Evolutionary conservation across 2,329 filamentous ascomycete genomes (phyloP).

Genomic region (Chaetomiaceae sp.): DNA sequence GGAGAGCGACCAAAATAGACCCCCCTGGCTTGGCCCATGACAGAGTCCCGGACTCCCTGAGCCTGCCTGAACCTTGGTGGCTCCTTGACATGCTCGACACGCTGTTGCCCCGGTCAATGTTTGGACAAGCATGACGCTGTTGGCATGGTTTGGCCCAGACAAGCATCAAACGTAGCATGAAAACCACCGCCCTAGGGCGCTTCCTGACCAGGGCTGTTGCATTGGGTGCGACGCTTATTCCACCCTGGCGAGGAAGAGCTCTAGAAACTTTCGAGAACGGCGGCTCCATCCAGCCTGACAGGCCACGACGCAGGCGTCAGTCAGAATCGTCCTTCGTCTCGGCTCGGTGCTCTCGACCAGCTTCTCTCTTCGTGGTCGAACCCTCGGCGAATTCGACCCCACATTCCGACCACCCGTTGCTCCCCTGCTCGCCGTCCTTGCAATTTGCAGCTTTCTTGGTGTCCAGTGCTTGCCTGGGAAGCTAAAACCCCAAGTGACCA

Average conservation of each 20-base stretch:
- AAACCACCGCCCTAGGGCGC: conserved; percentile 11
- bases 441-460: conserved; percentile 8
- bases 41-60: conserved; percentile 6
- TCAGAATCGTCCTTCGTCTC: conserved; percentile 14
- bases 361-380: background rate
- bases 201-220: conserved; percentile 12
- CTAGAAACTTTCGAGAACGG: conserved; percentile 20
- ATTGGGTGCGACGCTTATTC: conserved; percentile 11
- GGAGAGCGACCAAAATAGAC: conserved; percentile 16
- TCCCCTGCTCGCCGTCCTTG: conserved; percentile 9
- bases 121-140: conserved; percentile 39
- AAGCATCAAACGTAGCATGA: conserved; percentile 42
- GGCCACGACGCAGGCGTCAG: background rate
- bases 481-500: background rate
- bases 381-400: conserved; percentile 1
- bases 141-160: conserved; percentile 39
- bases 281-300: background rate
- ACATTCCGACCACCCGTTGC: conserved; percentile 2
- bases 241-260: conserved; percentile 13
- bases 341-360: background rate
- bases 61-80: conserved; percentile 13
- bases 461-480: background rate
- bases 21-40: conserved; percentile 17
- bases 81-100: conserved; percentile 18
- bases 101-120: conserved; percentile 31